phyloP scores from a whole-genome alignment of 495 filamentous ascomycete genomes.

The Penicillium coprophilum region DNA sequence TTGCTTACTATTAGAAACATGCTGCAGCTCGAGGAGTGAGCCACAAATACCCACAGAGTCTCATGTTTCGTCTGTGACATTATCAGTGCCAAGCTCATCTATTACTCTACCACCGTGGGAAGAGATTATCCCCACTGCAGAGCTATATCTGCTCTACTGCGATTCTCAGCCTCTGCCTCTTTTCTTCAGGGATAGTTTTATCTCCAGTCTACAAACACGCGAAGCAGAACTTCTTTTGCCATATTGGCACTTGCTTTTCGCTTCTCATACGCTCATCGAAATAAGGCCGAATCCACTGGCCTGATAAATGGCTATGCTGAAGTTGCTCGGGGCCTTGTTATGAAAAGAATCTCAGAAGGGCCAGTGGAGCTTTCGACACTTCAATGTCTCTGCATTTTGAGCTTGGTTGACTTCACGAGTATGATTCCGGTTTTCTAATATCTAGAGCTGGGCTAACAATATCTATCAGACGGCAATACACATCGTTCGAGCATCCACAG shows the following conservation, averaged over 20 bases:
- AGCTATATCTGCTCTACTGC: constrained; percentile 45
- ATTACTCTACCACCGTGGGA: constrained; percentile 42
- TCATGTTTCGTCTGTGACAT: constrained; percentile 10
- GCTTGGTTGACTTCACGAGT: constrained; percentile 50
- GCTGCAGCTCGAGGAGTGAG: constrained; percentile 10
- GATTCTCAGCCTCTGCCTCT: constrained; percentile 49
- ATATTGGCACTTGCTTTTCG: constrained; percentile 41
- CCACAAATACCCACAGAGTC: constrained; percentile 8
- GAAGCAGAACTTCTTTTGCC: constrained; percentile 43
- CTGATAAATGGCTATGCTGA: constrained; percentile 41
- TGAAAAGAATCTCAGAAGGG: constrained; percentile 45
- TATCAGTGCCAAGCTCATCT: constrained; percentile 11
- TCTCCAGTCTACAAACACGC: constrained; percentile 34
- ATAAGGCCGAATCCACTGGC: constrained; percentile 15
- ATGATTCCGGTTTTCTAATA: constrained; percentile 10
- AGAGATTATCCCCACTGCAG: constrained; percentile 36
- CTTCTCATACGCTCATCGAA: constrained; percentile 29
- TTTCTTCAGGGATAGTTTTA: constrained; percentile 40
- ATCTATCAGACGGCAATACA: constrained; percentile 44
- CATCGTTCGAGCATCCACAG: constrained; percentile 49
- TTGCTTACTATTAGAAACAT: constrained; percentile 1
- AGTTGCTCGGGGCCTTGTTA: constrained; percentile 43
- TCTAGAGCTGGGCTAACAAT: not conserved
- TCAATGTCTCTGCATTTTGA: constrained; percentile 47
- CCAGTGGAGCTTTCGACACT: constrained; percentile 49